Evolutionary conservation across 2,329 filamentous ascomycete species (phyloP), one percentile per base, ranked within the genome.

Genomic region (Fusarium robinianum): DNA sequence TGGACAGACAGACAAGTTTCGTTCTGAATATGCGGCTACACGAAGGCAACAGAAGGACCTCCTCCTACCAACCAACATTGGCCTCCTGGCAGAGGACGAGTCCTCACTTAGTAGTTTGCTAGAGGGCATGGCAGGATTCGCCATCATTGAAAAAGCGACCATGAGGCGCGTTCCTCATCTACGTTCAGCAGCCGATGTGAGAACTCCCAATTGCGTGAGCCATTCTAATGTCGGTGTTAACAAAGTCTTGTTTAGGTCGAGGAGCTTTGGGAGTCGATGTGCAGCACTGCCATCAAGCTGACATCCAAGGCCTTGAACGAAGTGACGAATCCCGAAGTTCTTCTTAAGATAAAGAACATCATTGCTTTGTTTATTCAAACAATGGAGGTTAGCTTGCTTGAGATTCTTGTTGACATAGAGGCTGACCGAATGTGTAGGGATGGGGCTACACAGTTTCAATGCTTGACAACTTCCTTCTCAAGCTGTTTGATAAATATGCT

Each of bases 181-280:
- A 35, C 84, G 94, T 51, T 87, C 90, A 18, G 74, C 82, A 8
- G 81, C 88, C 55, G 94, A 99, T 72, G 91, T 92, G 67, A 68
- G 81, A 63, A 33, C n/a, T 21, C 8, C 9, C 3, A n/a, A 4
- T 9, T 3, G 10, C 8, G 6, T 4, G 22, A n/a, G 11, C 8
- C 7, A 10, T 17, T 5, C 10, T 17, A 14, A 18, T 23, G 7
- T 3, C 3, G 11, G 21, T 6, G 16, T 33, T 63, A 15, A 61
- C 21, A n/a, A 12, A 21, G 1, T 10, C 5, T 7, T 8, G 14
- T 42, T 16, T 49, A 91, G 87, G 84, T 96, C n/a, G 94, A 99
- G 63, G 94, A 97, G 68, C 74, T 99, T 3, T 99, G 94, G 94
- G 92, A 97, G 61, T 96, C 91, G 0, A 94, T 97, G 88, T 97